Evolutionary conservation across 2,329 filamentous ascomycete species (phyloP).

Genomic region (Clonostachys chloroleuca): DNA sequence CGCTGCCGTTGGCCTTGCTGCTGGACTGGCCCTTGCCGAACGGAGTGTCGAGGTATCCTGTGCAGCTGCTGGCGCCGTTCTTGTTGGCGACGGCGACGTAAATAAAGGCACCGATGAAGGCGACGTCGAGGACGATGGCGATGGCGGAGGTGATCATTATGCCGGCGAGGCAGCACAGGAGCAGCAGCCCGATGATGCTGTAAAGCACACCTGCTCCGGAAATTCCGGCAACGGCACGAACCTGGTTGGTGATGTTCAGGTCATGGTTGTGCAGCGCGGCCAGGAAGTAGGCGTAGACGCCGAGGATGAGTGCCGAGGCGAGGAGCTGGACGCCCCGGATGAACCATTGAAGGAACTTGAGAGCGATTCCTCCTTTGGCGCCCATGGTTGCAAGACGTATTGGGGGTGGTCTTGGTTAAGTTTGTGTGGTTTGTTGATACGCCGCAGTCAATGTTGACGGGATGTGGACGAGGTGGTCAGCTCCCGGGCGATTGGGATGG

Average conservation of each 20-base stretch:
- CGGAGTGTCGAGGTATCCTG: constrained; percentile 54
- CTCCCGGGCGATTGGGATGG: too few species aligned
- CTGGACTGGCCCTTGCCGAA: constrained; percentile 61
- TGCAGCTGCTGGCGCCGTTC: constrained; percentile 62
- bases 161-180: constrained; percentile 78
- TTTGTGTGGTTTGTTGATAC: too few species aligned
- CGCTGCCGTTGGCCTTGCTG: constrained; percentile 38
- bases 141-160: constrained; percentile 67
- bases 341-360: constrained; percentile 66
- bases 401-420: constrained; percentile 4
- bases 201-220: constrained; percentile 73
- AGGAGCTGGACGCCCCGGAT: constrained; percentile 72
- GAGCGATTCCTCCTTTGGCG: constrained; percentile 36
- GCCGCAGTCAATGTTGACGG: too few species aligned
- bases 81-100: constrained; percentile 76
- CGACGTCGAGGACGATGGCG: constrained; percentile 71
- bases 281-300: constrained; percentile 82
- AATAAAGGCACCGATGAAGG: constrained; percentile 73
- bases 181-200: constrained; percentile 63
- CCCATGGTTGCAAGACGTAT: constrained; percentile 41
- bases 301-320: constrained; percentile 69
- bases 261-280: constrained; percentile 64
- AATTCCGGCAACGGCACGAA: constrained; percentile 74
- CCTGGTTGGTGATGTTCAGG: constrained; percentile 56
- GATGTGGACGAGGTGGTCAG: too few species aligned